These are phyloP conservation scores for Cutaneotrichosporon cyanovorans DNA, from an alignment of 1,284 basidiomycete genomes.

Conservation along the genomic window DNA sequence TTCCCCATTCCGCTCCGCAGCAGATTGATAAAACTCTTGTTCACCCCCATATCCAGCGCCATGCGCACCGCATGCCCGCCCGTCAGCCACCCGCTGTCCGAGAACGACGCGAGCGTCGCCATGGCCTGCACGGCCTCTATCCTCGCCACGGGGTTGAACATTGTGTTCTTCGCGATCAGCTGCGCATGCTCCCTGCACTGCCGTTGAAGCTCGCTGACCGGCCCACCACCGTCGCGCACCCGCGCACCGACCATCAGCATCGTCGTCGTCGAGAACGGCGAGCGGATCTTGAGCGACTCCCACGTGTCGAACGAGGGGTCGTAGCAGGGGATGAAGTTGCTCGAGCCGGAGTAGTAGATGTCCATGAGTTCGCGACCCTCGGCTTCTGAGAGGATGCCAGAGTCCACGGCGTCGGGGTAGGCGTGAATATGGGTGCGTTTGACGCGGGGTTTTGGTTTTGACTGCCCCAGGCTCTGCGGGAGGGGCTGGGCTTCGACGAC, in stretches of 20 bases:
- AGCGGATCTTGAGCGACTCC: constrained; percentile 49
- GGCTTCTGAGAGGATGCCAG: constrained; percentile 62
- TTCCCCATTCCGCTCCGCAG: constrained; percentile 62
- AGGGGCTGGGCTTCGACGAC: constrained; percentile 35
- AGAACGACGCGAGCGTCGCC: constrained; percentile 82
- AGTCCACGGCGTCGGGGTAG: constrained; percentile 41
- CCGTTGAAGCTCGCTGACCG: constrained; percentile 36
- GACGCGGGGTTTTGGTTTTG: constrained; percentile 22
- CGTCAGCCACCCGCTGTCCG: constrained; percentile 82
- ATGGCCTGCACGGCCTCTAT: constrained; percentile 82
- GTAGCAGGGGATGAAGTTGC: constrained; percentile 80
- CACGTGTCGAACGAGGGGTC: constrained; percentile 70
- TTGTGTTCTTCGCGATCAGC: constrained; percentile 58
- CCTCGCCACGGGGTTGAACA: constrained; percentile 73
- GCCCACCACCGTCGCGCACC: constrained; percentile 71
- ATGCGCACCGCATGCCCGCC: constrained; percentile 83
- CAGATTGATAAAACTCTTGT: constrained; percentile 80
- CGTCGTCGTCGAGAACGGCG: constrained; percentile 52
- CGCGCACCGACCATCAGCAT: constrained; percentile 85
- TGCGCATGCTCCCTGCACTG: constrained; percentile 62
- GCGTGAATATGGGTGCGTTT: constrained; percentile 40
- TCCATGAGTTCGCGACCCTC: constrained; percentile 76
- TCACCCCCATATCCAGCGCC: constrained; percentile 84
- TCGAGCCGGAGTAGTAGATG: constrained; percentile 76
- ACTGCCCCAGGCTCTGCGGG: constrained; percentile 21